These are phyloP conservation scores for Candida ponderosae DNA, from an alignment of 805 yeast genomes.

Conservation along the genomic window DNA sequence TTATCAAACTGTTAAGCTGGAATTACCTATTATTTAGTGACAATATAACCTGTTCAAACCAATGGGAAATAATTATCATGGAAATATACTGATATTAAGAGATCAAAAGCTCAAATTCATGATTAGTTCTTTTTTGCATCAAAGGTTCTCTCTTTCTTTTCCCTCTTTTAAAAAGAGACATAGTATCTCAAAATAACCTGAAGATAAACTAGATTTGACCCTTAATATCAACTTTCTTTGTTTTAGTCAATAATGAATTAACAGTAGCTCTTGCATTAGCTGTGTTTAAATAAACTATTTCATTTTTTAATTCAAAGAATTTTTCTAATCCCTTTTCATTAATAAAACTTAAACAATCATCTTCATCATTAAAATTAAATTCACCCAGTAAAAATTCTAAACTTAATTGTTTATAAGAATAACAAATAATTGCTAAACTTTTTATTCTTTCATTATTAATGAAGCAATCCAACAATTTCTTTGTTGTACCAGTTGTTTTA, in stretches of 20 bases:
- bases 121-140: too few relatives aligned
- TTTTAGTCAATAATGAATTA: slow-evolving; percentile 26
- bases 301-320: slow-evolving; percentile 24
- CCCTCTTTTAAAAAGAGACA: too few relatives aligned
- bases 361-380: slow-evolving; percentile 31
- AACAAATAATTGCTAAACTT: slow-evolving; percentile 47
- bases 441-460: slow-evolving; percentile 49
- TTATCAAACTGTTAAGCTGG: too few relatives aligned
- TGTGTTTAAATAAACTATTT: slow-evolving; percentile 25
- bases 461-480: slow-evolving; percentile 43
- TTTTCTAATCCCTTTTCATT: slow-evolving; percentile 27
- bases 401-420: slow-evolving; percentile 43
- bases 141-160: too few relatives aligned
- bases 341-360: slow-evolving; percentile 37
- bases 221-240: slow-evolving; percentile 73
- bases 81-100: too few relatives aligned
- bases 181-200: background rate
- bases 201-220: slow-evolving; percentile 56
- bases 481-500: slow-evolving; percentile 33
- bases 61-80: too few relatives aligned
- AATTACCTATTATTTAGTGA: too few relatives aligned
- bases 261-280: slow-evolving; percentile 27
- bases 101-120: too few relatives aligned
- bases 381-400: slow-evolving; percentile 28
- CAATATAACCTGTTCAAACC: too few relatives aligned